Evolutionary conservation across 73 alveolate genomes (phyloP).

Genomic region (Paramecium tetraurelia): DNA sequence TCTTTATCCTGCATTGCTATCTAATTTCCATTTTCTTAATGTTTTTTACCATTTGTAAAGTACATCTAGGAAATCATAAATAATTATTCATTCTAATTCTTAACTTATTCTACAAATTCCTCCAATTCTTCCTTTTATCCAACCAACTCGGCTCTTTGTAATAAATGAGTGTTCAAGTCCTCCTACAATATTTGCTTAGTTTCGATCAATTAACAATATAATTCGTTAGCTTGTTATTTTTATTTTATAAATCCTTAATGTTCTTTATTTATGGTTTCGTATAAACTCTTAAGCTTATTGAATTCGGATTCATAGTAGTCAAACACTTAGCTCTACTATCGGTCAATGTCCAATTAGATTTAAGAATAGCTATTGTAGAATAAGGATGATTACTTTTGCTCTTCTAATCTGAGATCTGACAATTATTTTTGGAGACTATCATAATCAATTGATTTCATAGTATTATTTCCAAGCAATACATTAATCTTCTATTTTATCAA

Average conservation of each 20-base stretch:
- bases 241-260: background rate
- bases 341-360: background rate
- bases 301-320: slow-evolving; percentile 43
- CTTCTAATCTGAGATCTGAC: slow-evolving; percentile 4
- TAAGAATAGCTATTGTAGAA: background rate
- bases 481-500: background rate
- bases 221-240: background rate
- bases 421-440: background rate
- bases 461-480: background rate
- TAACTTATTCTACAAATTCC: slow-evolving; percentile 35
- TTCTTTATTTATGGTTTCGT: slow-evolving; percentile 12
- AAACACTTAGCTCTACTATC: slow-evolving; percentile 26
- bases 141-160: slow-evolving; percentile 60
- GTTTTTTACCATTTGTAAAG: slow-evolving; percentile 26
- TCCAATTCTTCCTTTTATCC: slow-evolving; percentile 62
- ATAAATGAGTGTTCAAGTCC: slow-evolving; percentile 46
- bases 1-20: slow-evolving; percentile 66
- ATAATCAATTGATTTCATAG: background rate
- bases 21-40: slow-evolving; percentile 35
- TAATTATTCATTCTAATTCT: background rate
- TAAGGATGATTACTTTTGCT: background rate
- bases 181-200: slow-evolving; percentile 49
- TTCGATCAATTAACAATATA: slow-evolving; percentile 20
- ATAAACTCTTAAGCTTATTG: background rate
- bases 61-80: slow-evolving; percentile 27